These are phyloP conservation scores for Russula sp. DNA, from an alignment of 768 basidiomycete genomes.

Conservation along the genomic window DNA sequence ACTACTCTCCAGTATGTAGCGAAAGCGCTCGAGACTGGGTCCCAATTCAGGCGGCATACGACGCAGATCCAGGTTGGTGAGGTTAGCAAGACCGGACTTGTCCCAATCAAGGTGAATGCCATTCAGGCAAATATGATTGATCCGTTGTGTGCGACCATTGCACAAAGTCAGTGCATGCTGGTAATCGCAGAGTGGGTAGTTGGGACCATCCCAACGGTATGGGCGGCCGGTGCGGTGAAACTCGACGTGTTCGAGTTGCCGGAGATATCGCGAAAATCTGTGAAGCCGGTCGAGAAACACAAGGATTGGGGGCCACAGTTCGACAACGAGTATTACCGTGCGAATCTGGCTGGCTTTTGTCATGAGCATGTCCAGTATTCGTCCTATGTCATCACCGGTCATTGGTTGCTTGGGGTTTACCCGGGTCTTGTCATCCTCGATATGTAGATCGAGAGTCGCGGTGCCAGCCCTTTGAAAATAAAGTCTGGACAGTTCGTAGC, in stretches of 20 bases:
- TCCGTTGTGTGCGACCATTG: conserved; percentile 36
- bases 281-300: conserved; percentile 43
- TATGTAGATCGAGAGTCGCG: conserved; percentile 52
- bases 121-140: conserved; percentile 47
- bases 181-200: conserved; percentile 32
- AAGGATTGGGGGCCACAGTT: conserved; percentile 48
- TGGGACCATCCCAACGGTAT: conserved; percentile 39
- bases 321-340: conserved; percentile 49
- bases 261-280: conserved; percentile 14
- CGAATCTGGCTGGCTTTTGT: conserved; percentile 50
- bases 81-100: conserved; percentile 39
- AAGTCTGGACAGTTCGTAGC: conserved; percentile 43
- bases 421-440: conserved; percentile 35
- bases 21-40: conserved; percentile 45
- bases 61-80: conserved; percentile 60
- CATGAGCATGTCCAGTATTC: conserved; percentile 45
- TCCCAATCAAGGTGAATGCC: conserved; percentile 59
- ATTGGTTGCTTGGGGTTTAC: conserved; percentile 25
- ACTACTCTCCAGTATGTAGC: conserved; percentile 37
- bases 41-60: conserved; percentile 47
- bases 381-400: conserved; percentile 37
- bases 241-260: conserved; percentile 51
- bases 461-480: conserved; percentile 53
- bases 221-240: conserved; percentile 50
- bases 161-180: conserved; percentile 41